Percentiles rank a stretch among this genome's conserved stretches.
phyloP scores from a whole-genome alignment of 768 basidiomycete genomes.

The Amanita phalloides region DNA sequence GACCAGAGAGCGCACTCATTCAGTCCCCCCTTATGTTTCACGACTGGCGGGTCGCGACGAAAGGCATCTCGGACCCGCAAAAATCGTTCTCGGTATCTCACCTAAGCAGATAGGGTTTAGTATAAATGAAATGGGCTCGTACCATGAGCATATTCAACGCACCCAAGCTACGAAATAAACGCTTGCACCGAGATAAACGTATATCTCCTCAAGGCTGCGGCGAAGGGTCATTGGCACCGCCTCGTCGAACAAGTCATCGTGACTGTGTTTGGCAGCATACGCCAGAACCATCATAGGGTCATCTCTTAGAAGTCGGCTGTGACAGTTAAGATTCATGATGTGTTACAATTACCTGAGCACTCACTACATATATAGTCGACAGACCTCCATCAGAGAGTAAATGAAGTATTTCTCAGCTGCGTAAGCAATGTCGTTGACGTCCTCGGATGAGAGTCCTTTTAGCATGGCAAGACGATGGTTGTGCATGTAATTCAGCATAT shows the following conservation, averaged over 20 bases:
- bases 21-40: background rate
- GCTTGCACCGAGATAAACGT: background rate
- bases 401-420: constrained; percentile 1
- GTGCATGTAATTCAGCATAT: constrained; percentile 1
- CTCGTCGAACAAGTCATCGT: background rate
- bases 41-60: background rate
- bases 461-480: background rate
- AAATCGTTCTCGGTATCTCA: background rate
- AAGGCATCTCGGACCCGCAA: background rate
- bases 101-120: background rate
- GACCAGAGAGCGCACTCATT: background rate
- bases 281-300: background rate
- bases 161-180: background rate
- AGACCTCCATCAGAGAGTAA: background rate
- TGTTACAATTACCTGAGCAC: background rate
- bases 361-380: constrained; percentile 1
- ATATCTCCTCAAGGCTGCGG: background rate
- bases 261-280: background rate
- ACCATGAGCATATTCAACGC: background rate
- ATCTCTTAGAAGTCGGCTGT: background rate
- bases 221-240: background rate
- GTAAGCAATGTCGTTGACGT: background rate
- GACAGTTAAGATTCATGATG: too few species aligned
- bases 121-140: too few species aligned
- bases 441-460: background rate